Conservation (phyloP, 306 rosid genomes). For the Rosa chinensis region DNA sequence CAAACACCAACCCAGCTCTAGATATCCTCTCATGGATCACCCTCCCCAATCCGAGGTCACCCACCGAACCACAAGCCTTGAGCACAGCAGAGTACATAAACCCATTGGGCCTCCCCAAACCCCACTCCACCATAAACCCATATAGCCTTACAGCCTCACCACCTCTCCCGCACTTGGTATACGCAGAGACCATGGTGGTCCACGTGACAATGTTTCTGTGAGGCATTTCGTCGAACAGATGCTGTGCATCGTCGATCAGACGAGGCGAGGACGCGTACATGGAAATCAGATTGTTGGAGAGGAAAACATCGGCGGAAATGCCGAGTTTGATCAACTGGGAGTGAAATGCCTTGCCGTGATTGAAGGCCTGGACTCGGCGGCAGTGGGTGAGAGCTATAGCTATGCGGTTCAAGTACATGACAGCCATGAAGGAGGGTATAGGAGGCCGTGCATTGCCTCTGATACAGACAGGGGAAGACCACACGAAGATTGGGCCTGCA, state of each 20-base stretch:
- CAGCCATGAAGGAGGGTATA: conserved; percentile 1
- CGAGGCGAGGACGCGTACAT: conserved; percentile 38
- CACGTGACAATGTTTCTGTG: conserved; percentile 57
- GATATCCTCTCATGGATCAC: conserved; percentile 44
- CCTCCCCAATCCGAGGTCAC: conserved; percentile 59
- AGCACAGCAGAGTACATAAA: conserved; percentile 78
- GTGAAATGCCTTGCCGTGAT: conserved; percentile 62
- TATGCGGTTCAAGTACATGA: conserved; percentile 47
- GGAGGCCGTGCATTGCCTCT: neutral
- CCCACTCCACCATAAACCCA: conserved; percentile 43
- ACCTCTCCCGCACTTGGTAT: conserved; percentile 56
- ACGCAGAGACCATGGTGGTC: conserved; percentile 81
- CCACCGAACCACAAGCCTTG: conserved; percentile 63
- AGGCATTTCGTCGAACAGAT: conserved; percentile 72
- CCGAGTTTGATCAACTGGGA: conserved; percentile 56
- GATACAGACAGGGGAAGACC: neutral
- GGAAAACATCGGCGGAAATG: conserved; percentile 41
- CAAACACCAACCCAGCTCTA: conserved; percentile 46
- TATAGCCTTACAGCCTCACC: conserved; percentile 51
- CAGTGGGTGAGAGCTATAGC: conserved; percentile 57
- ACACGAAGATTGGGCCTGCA: neutral
- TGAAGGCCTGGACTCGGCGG: conserved; percentile 41
- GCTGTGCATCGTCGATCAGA: conserved; percentile 43
- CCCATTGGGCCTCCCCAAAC: conserved; percentile 54
- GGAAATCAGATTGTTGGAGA: conserved; percentile 59